Percentiles rank a stretch among this genome's conserved stretches.
Evolutionary conservation across 208 protist genomes (phyloP).

Genomic region (Naegleria lovaniensis): DNA sequence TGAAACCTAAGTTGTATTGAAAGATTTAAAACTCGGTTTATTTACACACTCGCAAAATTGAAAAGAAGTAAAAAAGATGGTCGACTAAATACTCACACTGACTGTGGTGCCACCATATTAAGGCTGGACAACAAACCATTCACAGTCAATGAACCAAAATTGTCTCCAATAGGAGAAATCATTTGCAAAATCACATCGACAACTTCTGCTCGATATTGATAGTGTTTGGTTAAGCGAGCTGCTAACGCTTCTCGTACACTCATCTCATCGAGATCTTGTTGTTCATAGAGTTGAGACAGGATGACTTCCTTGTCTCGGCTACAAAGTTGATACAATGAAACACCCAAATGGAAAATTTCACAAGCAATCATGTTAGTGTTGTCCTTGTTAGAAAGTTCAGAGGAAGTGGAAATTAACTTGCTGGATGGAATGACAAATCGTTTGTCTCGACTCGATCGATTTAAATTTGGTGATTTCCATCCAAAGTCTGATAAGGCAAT

Average conservation of each 20-base stretch:
- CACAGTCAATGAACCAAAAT: no score
- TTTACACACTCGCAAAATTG: no score
- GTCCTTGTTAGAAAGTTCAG: not conserved
- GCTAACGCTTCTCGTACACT: not conserved
- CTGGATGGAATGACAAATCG: not conserved
- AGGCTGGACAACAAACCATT: no score
- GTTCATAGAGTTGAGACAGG: not conserved
- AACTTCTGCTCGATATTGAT: not conserved
- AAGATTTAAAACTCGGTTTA: no score
- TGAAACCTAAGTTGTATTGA: no score
- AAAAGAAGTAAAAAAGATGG: no score
- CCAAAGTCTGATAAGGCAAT: not conserved
- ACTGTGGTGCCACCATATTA: no score
- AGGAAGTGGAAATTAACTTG: not conserved
- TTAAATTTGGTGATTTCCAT: not conserved
- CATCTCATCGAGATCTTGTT: not conserved
- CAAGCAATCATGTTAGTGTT: not conserved
- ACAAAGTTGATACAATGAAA: not conserved
- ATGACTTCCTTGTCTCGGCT: not conserved
- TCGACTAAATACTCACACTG: no score
- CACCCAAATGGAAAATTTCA: not conserved
- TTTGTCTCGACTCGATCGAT: not conserved
- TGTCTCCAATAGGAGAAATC: not conserved
- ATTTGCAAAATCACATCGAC: not conserved
- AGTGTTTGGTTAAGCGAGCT: not conserved